Conservation (phyloP, 148 eudicot species). For the Arbutus unedo region DNA sequence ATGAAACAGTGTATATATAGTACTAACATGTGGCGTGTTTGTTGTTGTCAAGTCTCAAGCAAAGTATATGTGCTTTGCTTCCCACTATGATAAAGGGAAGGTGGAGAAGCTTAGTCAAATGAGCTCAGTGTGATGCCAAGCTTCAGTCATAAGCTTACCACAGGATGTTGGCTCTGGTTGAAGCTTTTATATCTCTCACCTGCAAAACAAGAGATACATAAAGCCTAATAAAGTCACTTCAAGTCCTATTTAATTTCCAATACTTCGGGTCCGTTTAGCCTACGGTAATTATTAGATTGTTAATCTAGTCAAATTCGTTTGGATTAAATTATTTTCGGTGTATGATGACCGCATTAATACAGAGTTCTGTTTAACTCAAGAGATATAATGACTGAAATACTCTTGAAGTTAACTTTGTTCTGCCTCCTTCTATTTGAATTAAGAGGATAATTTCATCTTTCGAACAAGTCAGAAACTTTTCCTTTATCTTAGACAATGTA, state of each 20-base stretch:
- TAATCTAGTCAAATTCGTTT: no score
- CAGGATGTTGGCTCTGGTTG: background rate
- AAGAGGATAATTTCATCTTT: no score
- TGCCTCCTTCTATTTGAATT: no score
- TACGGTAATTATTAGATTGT: no score
- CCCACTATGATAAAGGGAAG: conserved; percentile 11
- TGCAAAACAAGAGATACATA: background rate
- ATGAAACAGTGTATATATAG: background rate
- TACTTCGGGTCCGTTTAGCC: no score
- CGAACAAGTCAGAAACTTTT: no score
- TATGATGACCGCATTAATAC: no score
- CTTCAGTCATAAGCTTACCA: conserved; percentile 8
- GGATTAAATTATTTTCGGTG: no score
- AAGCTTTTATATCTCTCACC: background rate
- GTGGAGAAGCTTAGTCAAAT: conserved; percentile 13
- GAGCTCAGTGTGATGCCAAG: conserved; percentile 9
- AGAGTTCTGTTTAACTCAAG: no score
- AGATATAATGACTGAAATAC: no score
- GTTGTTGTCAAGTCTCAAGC: conserved; percentile 6
- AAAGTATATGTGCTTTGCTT: conserved; percentile 12
- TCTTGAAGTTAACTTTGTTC: no score
- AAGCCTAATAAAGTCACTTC: background rate
- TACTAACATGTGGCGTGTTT: background rate
- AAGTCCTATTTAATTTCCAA: background rate
- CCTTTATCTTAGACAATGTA: no score